Base-by-base conservation (phyloP, 1,284 basidiomycete genomes). In the Cutaneotrichosporon curvatum region DNA sequence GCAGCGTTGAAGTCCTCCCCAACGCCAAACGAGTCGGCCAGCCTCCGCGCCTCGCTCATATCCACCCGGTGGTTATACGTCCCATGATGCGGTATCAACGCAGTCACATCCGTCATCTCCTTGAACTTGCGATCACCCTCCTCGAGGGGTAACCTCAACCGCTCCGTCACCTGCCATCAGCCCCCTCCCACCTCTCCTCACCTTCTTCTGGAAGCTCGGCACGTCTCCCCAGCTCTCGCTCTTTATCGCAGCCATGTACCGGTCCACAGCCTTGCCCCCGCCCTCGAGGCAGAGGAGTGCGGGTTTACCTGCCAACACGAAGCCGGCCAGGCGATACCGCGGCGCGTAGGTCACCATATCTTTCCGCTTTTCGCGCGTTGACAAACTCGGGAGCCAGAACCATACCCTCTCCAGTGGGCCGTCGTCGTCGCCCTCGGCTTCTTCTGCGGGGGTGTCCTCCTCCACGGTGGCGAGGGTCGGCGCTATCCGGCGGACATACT, bases 261-360 rank as follows among this genome's bases (percentile, higher is more conserved):
- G 37, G 28, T 73, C 71, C 1, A 73, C 59, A 9, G 59, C 57
- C 32, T 40, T 43, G 2, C 61, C 61, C 0, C 62, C 62, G 0
- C 74, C 74, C 52, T 75, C 74, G 14, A 74, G 56, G 43, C 72
- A 73, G 5, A 75, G 58, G 7, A 75, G 42, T 0, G 65, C 74
- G 0, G 74, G 74, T 54, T 75, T 75, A 28, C 70, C 71, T 16
- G 71, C 67, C 4, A 73, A 52, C 0, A 75, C 70, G 35, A 75
- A 74, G 2, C 74, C 74, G 0, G 69, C 73, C 21, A 75, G 50
- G 1, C 52, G 52, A 41, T 65, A 69, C 15, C 61, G 53, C 1
- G 63, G 51, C 2, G 71, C 73, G 48, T 67, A 73, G 2, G 58
- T 56, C 30, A 72, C 68, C 28, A 75, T 58, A 48, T 75, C 73